Percentiles rank a stretch among this genome's conserved stretches.
These are phyloP conservation scores for Erysimum cheiranthoides DNA, from an alignment of 345 rosid genomes.

Conservation along the genomic window DNA sequence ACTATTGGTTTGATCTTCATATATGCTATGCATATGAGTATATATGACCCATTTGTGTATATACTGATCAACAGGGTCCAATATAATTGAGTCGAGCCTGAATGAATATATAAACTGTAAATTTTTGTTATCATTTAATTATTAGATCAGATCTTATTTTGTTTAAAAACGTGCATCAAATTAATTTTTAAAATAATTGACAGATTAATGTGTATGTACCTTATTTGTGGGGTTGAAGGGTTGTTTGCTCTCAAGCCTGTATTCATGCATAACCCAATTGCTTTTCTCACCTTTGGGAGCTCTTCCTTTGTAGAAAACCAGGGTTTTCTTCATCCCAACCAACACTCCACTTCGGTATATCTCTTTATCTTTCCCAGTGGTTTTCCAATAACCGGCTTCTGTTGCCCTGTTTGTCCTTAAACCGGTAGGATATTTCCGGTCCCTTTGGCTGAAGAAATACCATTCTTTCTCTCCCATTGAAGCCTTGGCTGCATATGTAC, in stretches of 20 bases:
- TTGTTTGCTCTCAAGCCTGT: slow-evolving; percentile 75
- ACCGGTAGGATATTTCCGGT: slow-evolving; percentile 94
- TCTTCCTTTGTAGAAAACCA: slow-evolving; percentile 91
- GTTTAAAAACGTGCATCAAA: neutral
- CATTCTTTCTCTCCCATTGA: slow-evolving; percentile 99
- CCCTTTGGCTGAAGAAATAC: slow-evolving; percentile 91
- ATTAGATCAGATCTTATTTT: neutral
- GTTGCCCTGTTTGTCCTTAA: slow-evolving; percentile 95
- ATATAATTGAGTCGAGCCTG: neutral
- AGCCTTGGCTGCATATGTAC: slow-evolving; percentile 64
- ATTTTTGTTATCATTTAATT: neutral
- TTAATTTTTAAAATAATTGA: neutral
- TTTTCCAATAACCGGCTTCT: slow-evolving; percentile 95
- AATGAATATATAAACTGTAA: neutral
- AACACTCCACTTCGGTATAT: slow-evolving; percentile 64
- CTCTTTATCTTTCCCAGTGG: slow-evolving; percentile 92
- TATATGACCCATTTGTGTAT: neutral
- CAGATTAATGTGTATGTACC: slow-evolving; percentile 48
- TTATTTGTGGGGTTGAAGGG: slow-evolving; percentile 60
- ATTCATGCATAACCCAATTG: slow-evolving; percentile 99
- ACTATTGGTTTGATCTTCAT: neutral
- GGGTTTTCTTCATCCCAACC: slow-evolving; percentile 98
- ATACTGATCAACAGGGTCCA: neutral
- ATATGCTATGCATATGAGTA: neutral
- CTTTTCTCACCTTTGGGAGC: slow-evolving; percentile 96